Evolutionary conservation across 257 asterid species (phyloP).

Genomic region (Galeopsis tetrahit): DNA sequence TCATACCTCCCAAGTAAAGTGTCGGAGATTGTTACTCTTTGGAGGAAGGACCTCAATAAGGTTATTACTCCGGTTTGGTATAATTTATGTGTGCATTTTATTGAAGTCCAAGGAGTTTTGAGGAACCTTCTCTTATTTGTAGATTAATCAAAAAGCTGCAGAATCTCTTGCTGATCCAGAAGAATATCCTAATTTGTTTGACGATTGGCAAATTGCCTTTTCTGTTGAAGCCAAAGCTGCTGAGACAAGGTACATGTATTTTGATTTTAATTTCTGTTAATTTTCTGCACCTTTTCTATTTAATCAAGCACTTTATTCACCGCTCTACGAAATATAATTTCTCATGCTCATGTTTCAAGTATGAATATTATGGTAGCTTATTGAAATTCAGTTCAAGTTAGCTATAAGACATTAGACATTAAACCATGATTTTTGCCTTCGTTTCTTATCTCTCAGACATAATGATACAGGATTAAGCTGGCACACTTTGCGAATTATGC

Average conservation of each 20-base stretch:
- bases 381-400: constrained; percentile 1
- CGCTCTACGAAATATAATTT: constrained; percentile 1
- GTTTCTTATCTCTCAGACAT: constrained; percentile 23
- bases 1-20: constrained; percentile 99
- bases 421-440: constrained; percentile 18
- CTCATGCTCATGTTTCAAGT: constrained; percentile 5
- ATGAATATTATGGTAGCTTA: constrained; percentile 30
- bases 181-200: constrained; percentile 95
- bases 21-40: constrained; percentile 86
- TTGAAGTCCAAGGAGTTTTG: constrained; percentile 19
- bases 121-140: constrained; percentile 33
- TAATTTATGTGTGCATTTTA: constrained; percentile 19
- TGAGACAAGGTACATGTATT: constrained; percentile 57
- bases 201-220: constrained; percentile 98
- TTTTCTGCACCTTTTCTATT: constrained; percentile 15
- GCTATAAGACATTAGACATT: neutral
- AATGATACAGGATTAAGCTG: constrained; percentile 6
- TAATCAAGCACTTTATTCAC: constrained; percentile 19
- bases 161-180: constrained; percentile 99
- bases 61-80: constrained; percentile 39
- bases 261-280: neutral
- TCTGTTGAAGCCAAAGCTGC: constrained; percentile 81
- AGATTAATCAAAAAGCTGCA: constrained; percentile 97
- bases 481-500: constrained; percentile 9
- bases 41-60: constrained; percentile 97